A percentile compares a stretch with the other conserved stretches of the same genome.
These are phyloP conservation scores for Nadsonia starkeyi-henricii DNA, from an alignment of 1,139 yeast species.

Conservation along the genomic window DNA sequence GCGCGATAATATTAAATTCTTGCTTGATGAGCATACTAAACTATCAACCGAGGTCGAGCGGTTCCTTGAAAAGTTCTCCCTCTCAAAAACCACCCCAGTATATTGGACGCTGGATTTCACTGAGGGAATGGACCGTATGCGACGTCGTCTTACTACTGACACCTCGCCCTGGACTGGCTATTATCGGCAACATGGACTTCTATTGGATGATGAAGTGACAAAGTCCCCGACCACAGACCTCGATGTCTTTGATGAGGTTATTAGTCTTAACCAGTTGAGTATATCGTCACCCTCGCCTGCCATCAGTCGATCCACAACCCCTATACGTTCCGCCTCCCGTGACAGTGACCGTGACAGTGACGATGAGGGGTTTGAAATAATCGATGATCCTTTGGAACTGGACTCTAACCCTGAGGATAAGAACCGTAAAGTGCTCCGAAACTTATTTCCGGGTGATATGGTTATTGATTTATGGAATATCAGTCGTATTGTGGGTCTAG, in stretches of 20 bases:
- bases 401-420: constrained; percentile 40
- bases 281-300: no score
- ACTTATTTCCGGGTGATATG: constrained; percentile 56
- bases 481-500: constrained; percentile 58
- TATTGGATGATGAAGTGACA: neutral
- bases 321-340: no score
- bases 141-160: constrained; percentile 42
- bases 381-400: constrained; percentile 30
- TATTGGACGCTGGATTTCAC: constrained; percentile 45
- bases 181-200: constrained; percentile 2
- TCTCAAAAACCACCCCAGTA: neutral
- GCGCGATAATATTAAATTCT: constrained; percentile 44
- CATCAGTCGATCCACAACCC: no score
- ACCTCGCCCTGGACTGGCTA: constrained; percentile 17
- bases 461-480: constrained; percentile 63
- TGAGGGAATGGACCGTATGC: constrained; percentile 54
- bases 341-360: no score
- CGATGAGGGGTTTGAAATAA: constrained; percentile 32
- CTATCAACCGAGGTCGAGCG: constrained; percentile 21
- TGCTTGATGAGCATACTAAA: constrained; percentile 33
- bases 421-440: constrained; percentile 57
- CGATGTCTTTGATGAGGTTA: neutral
- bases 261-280: neutral
- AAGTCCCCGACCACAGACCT: no score
- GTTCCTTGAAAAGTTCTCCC: no score